These are phyloP conservation scores for Neurospora discreta DNA, from an alignment of 495 filamentous ascomycete genomes.

Conservation along the genomic window DNA sequence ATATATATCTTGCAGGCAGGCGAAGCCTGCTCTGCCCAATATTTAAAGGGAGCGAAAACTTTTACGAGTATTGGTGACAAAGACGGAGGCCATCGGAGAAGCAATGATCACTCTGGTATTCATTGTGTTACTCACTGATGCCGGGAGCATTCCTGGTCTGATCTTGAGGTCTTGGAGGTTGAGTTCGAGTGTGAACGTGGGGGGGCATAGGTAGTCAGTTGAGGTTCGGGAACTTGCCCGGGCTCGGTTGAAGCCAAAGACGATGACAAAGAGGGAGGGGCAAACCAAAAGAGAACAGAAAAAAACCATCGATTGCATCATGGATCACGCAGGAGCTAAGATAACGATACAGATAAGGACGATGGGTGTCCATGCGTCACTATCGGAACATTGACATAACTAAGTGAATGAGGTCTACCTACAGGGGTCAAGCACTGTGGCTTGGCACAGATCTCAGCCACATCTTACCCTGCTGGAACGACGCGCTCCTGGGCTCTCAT, in stretches of 20 bases:
- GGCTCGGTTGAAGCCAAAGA: not conserved
- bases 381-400: not conserved
- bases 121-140: not conserved
- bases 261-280: not conserved
- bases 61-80: not conserved
- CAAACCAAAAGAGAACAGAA: not conserved
- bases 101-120: not conserved
- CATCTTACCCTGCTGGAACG: not conserved
- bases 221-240: not conserved
- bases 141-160: not conserved
- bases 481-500: not conserved
- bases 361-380: not conserved
- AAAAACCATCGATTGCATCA: not conserved
- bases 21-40: not conserved
- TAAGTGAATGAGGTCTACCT: not conserved
- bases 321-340: not conserved
- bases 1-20: not conserved
- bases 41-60: not conserved
- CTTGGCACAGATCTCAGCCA: not conserved
- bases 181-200: not conserved
- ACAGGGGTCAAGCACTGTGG: not conserved
- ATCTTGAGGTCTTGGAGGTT: not conserved
- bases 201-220: not conserved
- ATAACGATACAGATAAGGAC: not conserved
- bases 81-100: not conserved